Conservation (phyloP, 345 rosid genomes). For the Corchorus capsularis region DNA sequence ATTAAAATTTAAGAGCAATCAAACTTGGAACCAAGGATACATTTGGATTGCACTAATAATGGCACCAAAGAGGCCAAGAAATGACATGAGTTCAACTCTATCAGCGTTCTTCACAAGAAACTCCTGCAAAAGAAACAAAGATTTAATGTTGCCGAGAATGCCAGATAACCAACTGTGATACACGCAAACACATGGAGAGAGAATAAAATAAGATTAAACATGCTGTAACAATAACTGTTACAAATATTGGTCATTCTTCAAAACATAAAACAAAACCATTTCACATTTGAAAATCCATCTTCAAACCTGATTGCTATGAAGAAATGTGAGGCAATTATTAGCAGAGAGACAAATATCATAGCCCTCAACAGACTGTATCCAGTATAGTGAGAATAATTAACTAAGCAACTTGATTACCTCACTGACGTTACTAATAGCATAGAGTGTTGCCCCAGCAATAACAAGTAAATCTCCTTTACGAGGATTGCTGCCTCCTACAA, state of each 20-base stretch:
- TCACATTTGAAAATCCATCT: not conserved
- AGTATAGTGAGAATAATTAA: not conserved
- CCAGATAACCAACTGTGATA: not conserved
- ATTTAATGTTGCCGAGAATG: not conserved
- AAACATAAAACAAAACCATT: not conserved
- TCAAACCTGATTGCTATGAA: not conserved
- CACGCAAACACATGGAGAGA: not conserved
- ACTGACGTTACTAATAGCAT: constrained; percentile 65
- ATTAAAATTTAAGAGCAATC: constrained; percentile 5
- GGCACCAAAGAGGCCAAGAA: constrained; percentile 83
- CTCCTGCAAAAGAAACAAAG: constrained; percentile 45
- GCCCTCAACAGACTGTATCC: not conserved
- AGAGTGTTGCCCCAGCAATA: constrained; percentile 70
- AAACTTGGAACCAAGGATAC: constrained; percentile 60
- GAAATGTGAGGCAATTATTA: not conserved
- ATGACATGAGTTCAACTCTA: constrained; percentile 76
- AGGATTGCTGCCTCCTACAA: constrained; percentile 70
- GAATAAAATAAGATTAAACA: not conserved
- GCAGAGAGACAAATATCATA: not conserved
- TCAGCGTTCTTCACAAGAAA: constrained; percentile 82
- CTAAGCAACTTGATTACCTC: constrained; percentile 47
- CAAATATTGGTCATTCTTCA: not conserved
- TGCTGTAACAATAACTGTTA: not conserved
- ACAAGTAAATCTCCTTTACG: constrained; percentile 68
- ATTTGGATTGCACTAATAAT: constrained; percentile 80